These are phyloP conservation scores for Zalaria sp. DNA, from an alignment of 2,329 filamentous ascomycete genomes.

Conservation along the genomic window DNA sequence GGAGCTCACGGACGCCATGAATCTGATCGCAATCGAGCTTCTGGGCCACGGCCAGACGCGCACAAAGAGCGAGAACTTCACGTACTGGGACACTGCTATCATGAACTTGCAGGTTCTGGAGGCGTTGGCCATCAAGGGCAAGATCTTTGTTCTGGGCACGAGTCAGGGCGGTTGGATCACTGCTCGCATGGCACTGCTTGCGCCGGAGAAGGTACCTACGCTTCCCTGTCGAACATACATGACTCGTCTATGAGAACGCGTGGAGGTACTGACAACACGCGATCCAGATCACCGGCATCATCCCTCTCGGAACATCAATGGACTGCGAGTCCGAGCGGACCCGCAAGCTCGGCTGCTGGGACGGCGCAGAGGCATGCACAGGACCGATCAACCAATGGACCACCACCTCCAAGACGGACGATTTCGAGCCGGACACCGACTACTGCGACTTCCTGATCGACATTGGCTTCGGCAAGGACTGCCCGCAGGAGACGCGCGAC, in stretches of 20 bases:
- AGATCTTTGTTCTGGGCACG: conserved; percentile 35
- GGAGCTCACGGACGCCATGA: conserved; percentile 22
- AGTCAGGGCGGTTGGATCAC: conserved; percentile 41
- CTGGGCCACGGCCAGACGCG: conserved; percentile 38
- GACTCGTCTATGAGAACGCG: neutral
- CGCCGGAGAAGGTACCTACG: conserved; percentile 27
- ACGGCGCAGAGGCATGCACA: conserved; percentile 21
- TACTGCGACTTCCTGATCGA: conserved; percentile 33
- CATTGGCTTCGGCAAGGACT: conserved; percentile 31
- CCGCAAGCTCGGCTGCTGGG: conserved; percentile 34
- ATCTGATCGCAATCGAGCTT: conserved; percentile 39
- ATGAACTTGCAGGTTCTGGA: conserved; percentile 29
- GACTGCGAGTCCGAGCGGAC: conserved; percentile 33
- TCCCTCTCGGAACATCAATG: conserved; percentile 38
- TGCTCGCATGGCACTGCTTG: conserved; percentile 37
- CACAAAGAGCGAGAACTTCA: conserved; percentile 30
- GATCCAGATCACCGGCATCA: conserved; percentile 33
- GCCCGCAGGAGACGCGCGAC: conserved; percentile 19
- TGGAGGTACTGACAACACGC: neutral
- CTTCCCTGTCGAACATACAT: neutral
- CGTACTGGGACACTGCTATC: conserved; percentile 40
- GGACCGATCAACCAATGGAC: conserved; percentile 27
- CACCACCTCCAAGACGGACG: conserved; percentile 20
- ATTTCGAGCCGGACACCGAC: conserved; percentile 26
- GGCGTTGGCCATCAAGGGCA: conserved; percentile 23